A percentile compares a stretch with the other conserved stretches of the same genome.
Conservation (phyloP, 495 filamentous ascomycete genomes). For the Aspergillus leporis region DNA sequence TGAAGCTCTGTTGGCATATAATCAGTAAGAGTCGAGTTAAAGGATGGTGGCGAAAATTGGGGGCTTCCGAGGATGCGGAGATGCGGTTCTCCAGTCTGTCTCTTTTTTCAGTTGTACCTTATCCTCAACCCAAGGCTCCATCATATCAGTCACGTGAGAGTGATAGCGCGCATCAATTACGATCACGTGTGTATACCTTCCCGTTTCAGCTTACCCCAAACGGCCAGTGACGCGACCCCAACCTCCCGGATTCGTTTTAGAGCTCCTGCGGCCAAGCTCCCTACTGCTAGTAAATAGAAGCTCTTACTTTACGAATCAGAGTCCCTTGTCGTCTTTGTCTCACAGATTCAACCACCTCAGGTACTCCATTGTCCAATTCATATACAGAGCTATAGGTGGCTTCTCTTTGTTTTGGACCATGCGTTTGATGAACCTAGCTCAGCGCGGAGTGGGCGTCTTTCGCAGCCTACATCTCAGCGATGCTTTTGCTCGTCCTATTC, state of each 20-base stretch:
- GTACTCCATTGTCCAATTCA: background rate
- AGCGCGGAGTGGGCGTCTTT: constrained; percentile 29
- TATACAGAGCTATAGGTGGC: background rate
- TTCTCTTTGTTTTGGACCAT: constrained; percentile 21
- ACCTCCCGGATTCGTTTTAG: constrained; percentile 33
- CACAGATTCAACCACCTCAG: background rate
- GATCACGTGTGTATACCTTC: constrained; percentile 22
- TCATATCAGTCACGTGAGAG: constrained; percentile 19
- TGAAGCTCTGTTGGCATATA: constrained; percentile 6
- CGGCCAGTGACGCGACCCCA: constrained; percentile 30
- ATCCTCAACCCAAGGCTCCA: background rate
- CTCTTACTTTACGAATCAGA: constrained; percentile 2
- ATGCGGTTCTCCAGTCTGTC: constrained; percentile 8
- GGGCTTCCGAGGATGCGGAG: background rate
- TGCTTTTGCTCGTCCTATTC: constrained; percentile 28
- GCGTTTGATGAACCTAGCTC: constrained; percentile 34
- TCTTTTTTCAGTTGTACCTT: constrained; percentile 17
- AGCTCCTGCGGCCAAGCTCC: constrained; percentile 20
- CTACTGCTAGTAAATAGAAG: constrained; percentile 11
- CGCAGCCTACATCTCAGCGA: constrained; percentile 30
- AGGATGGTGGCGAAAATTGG: constrained; percentile 2
- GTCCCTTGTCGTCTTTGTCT: constrained; percentile 18
- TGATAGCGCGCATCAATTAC: background rate
- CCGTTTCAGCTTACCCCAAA: constrained; percentile 33
- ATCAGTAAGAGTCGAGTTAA: background rate